Percentiles rank a stretch among this genome's conserved stretches.
phyloP scores from a whole-genome alignment of 1,139 yeast genomes.

The Komagataea norvegica region DNA sequence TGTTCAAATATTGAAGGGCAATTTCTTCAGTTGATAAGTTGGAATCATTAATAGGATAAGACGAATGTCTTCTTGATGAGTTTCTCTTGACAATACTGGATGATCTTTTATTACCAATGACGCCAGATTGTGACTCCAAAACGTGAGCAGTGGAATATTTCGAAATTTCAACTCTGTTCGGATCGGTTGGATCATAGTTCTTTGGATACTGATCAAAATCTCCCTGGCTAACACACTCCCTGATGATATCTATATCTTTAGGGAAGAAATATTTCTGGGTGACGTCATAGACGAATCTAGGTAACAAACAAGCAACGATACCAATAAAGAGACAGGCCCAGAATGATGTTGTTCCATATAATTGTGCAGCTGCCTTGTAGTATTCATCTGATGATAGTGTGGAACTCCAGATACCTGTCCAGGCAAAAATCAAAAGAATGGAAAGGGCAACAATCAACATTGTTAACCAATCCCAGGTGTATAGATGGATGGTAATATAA shows the following conservation, averaged over 20 bases:
- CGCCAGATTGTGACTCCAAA: constrained; percentile 15
- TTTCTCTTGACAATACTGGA: constrained; percentile 17
- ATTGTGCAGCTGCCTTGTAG: constrained; percentile 68
- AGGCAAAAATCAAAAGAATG: constrained; percentile 64
- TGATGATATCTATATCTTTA: constrained; percentile 74
- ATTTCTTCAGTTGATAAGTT: constrained; percentile 27
- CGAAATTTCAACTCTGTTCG: constrained; percentile 34
- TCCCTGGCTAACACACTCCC: constrained; percentile 66
- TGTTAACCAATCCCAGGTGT: constrained; percentile 93
- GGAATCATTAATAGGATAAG: constrained; percentile 22
- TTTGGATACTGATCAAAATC: constrained; percentile 45
- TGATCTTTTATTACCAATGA: constrained; percentile 14
- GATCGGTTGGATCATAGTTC: constrained; percentile 63
- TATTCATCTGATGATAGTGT: constrained; percentile 56
- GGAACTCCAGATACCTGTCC: constrained; percentile 90
- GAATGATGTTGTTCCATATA: constrained; percentile 66
- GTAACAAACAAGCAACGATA: constrained; percentile 63
- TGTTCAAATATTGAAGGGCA: constrained; percentile 29
- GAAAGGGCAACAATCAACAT: constrained; percentile 58
- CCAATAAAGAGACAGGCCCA: constrained; percentile 85
- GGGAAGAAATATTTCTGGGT: constrained; percentile 63
- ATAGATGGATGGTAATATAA: constrained; percentile 76
- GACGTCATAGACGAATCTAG: constrained; percentile 67
- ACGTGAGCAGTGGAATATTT: constrained; percentile 24
- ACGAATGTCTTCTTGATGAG: constrained; percentile 9